These are phyloP conservation scores for Malus domestica DNA, from an alignment of 306 rosid species.

Conservation along the genomic window DNA sequence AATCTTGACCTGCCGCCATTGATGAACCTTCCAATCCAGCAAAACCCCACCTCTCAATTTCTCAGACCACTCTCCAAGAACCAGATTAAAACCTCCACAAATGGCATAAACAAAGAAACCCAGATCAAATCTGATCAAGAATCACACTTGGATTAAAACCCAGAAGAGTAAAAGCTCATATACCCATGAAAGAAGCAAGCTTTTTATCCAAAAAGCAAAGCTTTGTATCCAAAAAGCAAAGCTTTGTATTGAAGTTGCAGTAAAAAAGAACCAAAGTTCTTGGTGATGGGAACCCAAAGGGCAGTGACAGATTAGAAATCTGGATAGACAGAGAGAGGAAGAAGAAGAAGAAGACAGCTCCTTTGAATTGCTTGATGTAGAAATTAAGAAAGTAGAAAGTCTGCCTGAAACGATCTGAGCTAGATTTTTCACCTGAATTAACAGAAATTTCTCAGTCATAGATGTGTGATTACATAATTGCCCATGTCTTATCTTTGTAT, in stretches of 20 bases:
- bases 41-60: slow-evolving; percentile 26
- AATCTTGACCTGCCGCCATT: slow-evolving; percentile 35
- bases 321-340: not conserved
- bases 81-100: slow-evolving; percentile 2
- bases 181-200: not conserved
- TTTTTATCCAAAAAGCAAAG: not conserved
- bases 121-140: slow-evolving; percentile 23
- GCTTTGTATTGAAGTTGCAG: not conserved
- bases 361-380: slow-evolving; percentile 19
- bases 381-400: slow-evolving; percentile 13
- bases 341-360: slow-evolving; percentile 1
- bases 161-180: not conserved
- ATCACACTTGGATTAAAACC: not conserved
- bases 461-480: slow-evolving; percentile 11
- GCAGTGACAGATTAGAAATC: not conserved
- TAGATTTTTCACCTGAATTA: slow-evolving; percentile 28
- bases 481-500: not conserved
- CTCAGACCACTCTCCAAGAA: slow-evolving; percentile 14
- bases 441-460: slow-evolving; percentile 16
- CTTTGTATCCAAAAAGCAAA: not conserved
- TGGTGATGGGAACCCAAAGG: slow-evolving; percentile 15
- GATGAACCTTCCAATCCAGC: slow-evolving; percentile 5
- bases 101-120: slow-evolving; percentile 5
- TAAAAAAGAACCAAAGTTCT: slow-evolving; percentile 14
- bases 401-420: slow-evolving; percentile 2